These are phyloP conservation scores for Stagonosporopsis tanaceti DNA, from an alignment of 2,329 filamentous ascomycete species.

Conservation along the genomic window DNA sequence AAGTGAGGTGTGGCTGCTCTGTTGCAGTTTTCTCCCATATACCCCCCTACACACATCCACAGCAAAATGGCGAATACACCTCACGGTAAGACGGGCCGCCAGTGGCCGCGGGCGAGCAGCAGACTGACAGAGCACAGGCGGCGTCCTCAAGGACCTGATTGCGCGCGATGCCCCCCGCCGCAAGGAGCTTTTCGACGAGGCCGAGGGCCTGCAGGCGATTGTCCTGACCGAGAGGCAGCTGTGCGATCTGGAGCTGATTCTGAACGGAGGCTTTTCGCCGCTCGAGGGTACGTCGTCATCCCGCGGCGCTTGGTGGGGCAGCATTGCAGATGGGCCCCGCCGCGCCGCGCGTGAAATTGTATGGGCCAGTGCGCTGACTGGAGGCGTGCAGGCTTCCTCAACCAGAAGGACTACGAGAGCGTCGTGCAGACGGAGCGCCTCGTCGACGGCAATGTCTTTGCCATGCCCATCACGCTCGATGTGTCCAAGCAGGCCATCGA, in stretches of 20 bases:
- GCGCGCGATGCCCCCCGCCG: constrained; percentile 89
- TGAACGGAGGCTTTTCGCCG: constrained; percentile 97
- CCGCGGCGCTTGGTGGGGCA: constrained; percentile 8
- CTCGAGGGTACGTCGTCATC: constrained; percentile 77
- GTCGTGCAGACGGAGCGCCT: constrained; percentile 91
- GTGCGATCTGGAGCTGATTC: constrained; percentile 95
- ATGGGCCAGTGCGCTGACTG: constrained; percentile 2
- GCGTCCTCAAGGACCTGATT: constrained; percentile 96
- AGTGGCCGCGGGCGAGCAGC: not conserved
- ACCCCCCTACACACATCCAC: constrained; percentile 8
- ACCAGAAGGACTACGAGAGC: constrained; percentile 93
- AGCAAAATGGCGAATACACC: constrained; percentile 60
- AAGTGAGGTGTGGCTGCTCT: constrained; percentile 6
- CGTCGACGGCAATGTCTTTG: constrained; percentile 87
- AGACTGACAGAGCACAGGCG: constrained; percentile 52
- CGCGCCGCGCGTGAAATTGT: not conserved
- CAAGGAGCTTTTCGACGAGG: constrained; percentile 79
- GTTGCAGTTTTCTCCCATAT: constrained; percentile 12
- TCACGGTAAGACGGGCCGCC: constrained; percentile 43
- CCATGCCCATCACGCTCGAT: constrained; percentile 96
- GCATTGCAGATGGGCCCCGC: not conserved
- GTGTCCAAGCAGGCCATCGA: constrained; percentile 78
- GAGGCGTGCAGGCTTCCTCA: constrained; percentile 84
- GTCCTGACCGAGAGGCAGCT: constrained; percentile 91
- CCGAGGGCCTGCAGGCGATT: constrained; percentile 85